Evolutionary conservation across 1,284 basidiomycete species (phyloP), one percentile per base, ranked within the genome.

Genomic region (Pascua guehoae): DNA sequence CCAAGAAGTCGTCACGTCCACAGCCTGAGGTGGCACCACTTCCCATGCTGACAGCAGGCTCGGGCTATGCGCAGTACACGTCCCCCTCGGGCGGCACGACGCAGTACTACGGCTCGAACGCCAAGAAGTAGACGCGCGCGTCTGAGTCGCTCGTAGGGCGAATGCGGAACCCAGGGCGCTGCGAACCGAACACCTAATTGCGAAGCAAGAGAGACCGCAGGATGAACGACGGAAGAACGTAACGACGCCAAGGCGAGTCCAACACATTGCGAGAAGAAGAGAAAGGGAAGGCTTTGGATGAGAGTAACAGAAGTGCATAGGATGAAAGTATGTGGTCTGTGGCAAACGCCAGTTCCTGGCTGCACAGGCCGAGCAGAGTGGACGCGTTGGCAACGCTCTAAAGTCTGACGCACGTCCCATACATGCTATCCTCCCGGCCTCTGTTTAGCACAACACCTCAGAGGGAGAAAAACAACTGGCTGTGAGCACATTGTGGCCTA

Each of bases 61-160:
- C 17, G 8, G 84, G 84, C 0, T 73, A 77, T 57, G 71, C 81
- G 14, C 72, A 79, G 60, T 84, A 85, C 69, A 85, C 82, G 2
- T 75, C 82, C 5, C 79, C 83, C 12, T 76, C 72, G 17, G 83
- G 83, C 68, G 75, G 75, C 36, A 58, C 58, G 10, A 63, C 49
- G 47, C 42, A 57, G 52, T 65, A 56, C 42, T 63, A 65, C 58
- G 47, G 43, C 43, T 45, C 47, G 47, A 40, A 40, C 32, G 46
- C 48, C 46, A 58, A 54, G 53, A 54, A 47, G 57, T 58, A 47
- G 42, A 9, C n/a, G n/a, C n/a, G n/a, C n/a, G n/a, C n/a, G n/a
- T n/a, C 45, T 32, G 24, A 32, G 24, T 32, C 24, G 4, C 24
- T 32, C 24, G 7, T n/a, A 15, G 24, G 2, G 7, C 24, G n/a